Evolutionary conservation across 129 eudicot species (phyloP).

Genomic region (Apium graveolens): DNA sequence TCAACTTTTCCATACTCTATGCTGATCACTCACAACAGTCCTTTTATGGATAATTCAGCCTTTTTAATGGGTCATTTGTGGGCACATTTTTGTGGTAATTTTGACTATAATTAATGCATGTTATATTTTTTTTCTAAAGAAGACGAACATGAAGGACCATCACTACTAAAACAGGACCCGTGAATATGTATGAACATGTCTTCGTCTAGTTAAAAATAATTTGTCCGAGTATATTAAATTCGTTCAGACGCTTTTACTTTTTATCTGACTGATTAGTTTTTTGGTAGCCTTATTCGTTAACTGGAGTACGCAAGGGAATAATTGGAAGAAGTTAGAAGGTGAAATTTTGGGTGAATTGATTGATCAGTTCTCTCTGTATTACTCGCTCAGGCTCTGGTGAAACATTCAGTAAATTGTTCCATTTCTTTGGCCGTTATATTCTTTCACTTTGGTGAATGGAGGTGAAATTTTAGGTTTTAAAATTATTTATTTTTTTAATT

Average conservation of each 20-base stretch:
- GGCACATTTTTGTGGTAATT: background rate
- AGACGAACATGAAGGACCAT: conserved; percentile 3
- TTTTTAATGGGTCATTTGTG: background rate
- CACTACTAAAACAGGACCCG: background rate
- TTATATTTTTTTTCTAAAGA: background rate
- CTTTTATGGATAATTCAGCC: background rate
- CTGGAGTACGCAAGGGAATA: background rate
- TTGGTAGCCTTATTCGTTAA: background rate
- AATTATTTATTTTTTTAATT: too few species aligned
- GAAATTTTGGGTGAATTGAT: background rate
- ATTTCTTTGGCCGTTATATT: background rate
- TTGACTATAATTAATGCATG: background rate
- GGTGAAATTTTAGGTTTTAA: too few species aligned
- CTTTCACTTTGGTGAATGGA: background rate
- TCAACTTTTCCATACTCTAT: background rate
- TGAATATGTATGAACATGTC: background rate
- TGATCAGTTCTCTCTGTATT: background rate
- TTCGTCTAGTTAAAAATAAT: background rate
- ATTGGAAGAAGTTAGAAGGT: background rate
- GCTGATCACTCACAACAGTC: conserved; percentile 2
- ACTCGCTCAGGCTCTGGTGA: background rate
- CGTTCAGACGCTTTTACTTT: background rate
- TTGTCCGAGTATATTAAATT: background rate
- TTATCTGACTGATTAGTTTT: background rate
- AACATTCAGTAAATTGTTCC: background rate